Conservation (phyloP, 1,284 basidiomycete species). For the Leccinum subatratum region DNA sequence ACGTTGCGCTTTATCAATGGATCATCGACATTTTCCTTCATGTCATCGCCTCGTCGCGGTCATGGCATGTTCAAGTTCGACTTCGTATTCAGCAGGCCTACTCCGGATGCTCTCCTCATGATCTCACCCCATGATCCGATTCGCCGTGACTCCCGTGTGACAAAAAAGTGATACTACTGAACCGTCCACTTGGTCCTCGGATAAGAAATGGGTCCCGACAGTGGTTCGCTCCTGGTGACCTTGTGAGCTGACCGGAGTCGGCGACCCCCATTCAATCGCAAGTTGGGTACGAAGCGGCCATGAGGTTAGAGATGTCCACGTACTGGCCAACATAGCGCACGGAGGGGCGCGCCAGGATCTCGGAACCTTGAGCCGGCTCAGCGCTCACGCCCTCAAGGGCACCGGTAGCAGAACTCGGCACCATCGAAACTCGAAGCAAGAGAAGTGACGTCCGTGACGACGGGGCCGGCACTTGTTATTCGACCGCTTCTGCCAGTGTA, state of each 20-base stretch:
- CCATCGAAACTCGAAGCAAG: too few relatives aligned
- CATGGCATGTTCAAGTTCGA: conserved; percentile 1
- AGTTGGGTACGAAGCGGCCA: conserved; percentile 22
- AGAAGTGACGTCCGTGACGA: too few relatives aligned
- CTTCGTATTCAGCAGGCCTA: neutral
- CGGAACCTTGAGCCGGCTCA: too few relatives aligned
- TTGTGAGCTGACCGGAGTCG: conserved; percentile 36
- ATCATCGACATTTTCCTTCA: conserved; percentile 1
- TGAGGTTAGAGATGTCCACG: conserved; percentile 18
- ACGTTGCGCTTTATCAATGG: neutral
- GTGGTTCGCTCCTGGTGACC: conserved; percentile 29
- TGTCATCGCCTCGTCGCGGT: neutral
- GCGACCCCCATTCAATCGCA: conserved; percentile 41
- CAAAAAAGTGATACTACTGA: neutral
- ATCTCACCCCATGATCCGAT: neutral
- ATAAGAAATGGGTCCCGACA: neutral
- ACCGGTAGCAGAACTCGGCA: too few relatives aligned
- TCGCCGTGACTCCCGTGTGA: neutral
- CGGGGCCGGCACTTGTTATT: too few relatives aligned
- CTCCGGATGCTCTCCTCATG: neutral
- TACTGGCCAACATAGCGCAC: too few relatives aligned
- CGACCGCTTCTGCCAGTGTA: too few relatives aligned
- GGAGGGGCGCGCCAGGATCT: too few relatives aligned
- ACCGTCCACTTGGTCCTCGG: neutral
- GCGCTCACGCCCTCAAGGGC: too few relatives aligned